Evolutionary conservation across 768 basidiomycete genomes (phyloP).

Genomic region (Mycena capillaripes): DNA sequence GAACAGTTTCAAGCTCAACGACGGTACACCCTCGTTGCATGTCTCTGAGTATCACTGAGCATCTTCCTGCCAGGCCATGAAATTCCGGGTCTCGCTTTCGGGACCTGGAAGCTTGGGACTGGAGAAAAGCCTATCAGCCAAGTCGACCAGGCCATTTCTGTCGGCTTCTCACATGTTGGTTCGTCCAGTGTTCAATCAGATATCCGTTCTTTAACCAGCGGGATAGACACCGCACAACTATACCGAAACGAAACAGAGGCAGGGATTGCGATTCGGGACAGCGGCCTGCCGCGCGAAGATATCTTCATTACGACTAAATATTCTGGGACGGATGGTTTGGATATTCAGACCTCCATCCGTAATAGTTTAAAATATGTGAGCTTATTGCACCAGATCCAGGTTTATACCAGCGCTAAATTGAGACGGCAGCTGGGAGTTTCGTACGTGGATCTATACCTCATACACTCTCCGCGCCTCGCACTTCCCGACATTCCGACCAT

Average conservation of each 20-base stretch:
- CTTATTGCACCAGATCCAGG: background rate
- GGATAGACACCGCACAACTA: constrained; percentile 70
- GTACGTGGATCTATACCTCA: constrained; percentile 81
- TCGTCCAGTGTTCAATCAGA: constrained; percentile 32
- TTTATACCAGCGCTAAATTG: background rate
- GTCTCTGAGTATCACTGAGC: background rate
- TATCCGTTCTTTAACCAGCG: background rate
- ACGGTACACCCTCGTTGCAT: constrained; percentile 54
- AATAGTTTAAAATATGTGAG: constrained; percentile 70
- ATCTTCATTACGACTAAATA: constrained; percentile 79
- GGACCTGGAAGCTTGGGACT: constrained; percentile 75
- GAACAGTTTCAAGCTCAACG: constrained; percentile 69
- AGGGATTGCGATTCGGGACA: constrained; percentile 66
- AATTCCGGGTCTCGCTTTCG: constrained; percentile 71
- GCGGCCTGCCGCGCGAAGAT: constrained; percentile 67
- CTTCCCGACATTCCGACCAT: constrained; percentile 70
- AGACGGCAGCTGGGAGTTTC: constrained; percentile 67
- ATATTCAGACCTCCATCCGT: constrained; percentile 67
- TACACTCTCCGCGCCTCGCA: constrained; percentile 70
- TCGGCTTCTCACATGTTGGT: constrained; percentile 77
- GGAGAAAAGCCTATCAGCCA: constrained; percentile 65
- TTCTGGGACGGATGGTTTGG: constrained; percentile 63
- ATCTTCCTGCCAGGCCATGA: constrained; percentile 52
- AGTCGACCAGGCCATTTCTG: constrained; percentile 73
- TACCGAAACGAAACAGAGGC: constrained; percentile 75